Evolutionary conservation across 2,329 filamentous ascomycete species (phyloP).

Genomic region (Aspergillus eucalypticola): DNA sequence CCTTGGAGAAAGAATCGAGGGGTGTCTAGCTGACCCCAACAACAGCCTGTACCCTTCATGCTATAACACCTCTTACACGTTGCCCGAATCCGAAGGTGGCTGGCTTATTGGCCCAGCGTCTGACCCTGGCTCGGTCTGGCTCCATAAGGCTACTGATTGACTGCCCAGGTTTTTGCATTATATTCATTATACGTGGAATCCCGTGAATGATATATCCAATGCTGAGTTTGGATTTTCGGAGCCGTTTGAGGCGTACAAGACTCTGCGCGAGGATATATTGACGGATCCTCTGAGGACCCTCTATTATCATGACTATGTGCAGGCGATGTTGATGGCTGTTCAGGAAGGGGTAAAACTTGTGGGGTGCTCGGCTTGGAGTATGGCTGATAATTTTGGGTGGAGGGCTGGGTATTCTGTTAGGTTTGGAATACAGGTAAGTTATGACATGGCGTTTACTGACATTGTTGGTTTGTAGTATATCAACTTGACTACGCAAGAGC

Average conservation of each 20-base stretch:
- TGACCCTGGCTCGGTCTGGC: not conserved
- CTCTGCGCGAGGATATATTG: not conserved
- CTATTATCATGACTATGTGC: not conserved
- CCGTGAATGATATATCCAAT: not conserved
- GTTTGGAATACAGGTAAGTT: not conserved
- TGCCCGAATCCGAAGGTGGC: not conserved
- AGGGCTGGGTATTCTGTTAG: not conserved
- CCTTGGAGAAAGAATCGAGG: not conserved
- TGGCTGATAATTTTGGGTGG: constrained; percentile 3
- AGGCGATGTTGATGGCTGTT: not conserved
- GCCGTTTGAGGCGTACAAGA: not conserved
- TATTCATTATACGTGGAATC: not conserved
- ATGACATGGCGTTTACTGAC: no score
- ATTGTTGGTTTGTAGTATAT: not conserved
- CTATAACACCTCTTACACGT: not conserved
- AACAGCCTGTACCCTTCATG: constrained; percentile 1
- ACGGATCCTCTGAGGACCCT: not conserved
- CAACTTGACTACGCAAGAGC: not conserved
- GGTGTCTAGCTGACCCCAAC: not conserved
- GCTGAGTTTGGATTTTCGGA: not conserved
- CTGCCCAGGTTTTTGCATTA: not conserved
- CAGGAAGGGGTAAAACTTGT: not conserved
- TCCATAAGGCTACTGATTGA: not conserved
- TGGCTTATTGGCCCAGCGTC: constrained; percentile 3
- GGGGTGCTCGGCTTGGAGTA: not conserved